Evolutionary conservation across 176 grass and related monocot species (phyloP).

Genomic region (bread wheat (Triticum aestivum)): IWGSC_CS_RefSeq_v2.1 NC_057802.1:468101282-468101781

Average conservation of each 20-base stretch:
- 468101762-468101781: conserved; percentile 53
- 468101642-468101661: conserved; percentile 72
- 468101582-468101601: conserved; percentile 64
- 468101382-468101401: neutral
- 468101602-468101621: conserved; percentile 86
- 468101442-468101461: conserved; percentile 53
- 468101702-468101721: conserved; percentile 52
- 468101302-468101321: conserved; percentile 32
- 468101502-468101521: conserved; percentile 69
- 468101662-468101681: conserved; percentile 7
- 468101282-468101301: neutral
- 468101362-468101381: neutral
- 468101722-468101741: conserved; percentile 3
- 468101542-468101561: conserved; percentile 76
- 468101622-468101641: conserved; percentile 96
- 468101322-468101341: conserved; percentile 54
- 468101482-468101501: conserved; percentile 80
- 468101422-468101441: conserved; percentile 49
- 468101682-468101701: conserved; percentile 25
- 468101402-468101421: neutral
- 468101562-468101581: conserved; percentile 80
- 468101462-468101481: conserved; percentile 53
- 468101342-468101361: conserved; percentile 25
- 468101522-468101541: conserved; percentile 81
- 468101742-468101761: conserved; percentile 10